Base-by-base conservation (phyloP, 495 filamentous ascomycete genomes). In the Pseudoneurospora amorphoporcata region DNA sequence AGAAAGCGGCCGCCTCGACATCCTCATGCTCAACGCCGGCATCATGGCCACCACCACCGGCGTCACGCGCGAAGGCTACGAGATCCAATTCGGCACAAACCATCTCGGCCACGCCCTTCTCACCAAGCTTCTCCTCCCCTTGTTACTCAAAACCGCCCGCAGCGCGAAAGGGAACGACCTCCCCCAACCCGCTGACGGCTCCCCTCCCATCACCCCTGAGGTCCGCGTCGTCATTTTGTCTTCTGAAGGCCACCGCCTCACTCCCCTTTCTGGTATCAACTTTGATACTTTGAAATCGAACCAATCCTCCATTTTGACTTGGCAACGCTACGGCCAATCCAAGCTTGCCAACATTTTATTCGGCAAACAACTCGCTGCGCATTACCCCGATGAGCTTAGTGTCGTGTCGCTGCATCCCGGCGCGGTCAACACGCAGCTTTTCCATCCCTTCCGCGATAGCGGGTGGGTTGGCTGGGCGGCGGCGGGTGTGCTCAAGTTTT, bases 321-420 rank as follows among this genome's bases (percentile, higher is more conserved):
- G 81, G 79, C 72, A 76, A 17, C 86, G 88, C 32, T 94, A 94
- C 77, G 86, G 82, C 4, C 85, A 91, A 38, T 85, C 83, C 74
- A 94, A 94, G 81, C 85, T 92, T 1, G 88, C 90, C 8, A 93
- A 92, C 77, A 83, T 92, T n/a, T 81, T 93, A 2, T 90, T 87
- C 72, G 84, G 87, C 1, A 75, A 79, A 3, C 86, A 91, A 74
- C 82, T 94, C 16, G 88, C 88, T 0, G 80, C 80, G 17, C 84
- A 85, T 3, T 83, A 91, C 76, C 89, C 88, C 0, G 78, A 83
- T 39, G 86, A 92, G 61, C 39, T 78, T 8, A 84, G 81, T 0
- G 84, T 83, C 10, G 82, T 90, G 0, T 75, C 89, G 0, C 82
- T 93, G 0, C 90, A 94, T 70, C 92, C 93, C 0, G 92, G 92